Percentiles rank a stretch among this genome's conserved stretches.
Evolutionary conservation across 148 eudicot genomes (phyloP).

Genomic region (Diospyros kaki): DNA sequence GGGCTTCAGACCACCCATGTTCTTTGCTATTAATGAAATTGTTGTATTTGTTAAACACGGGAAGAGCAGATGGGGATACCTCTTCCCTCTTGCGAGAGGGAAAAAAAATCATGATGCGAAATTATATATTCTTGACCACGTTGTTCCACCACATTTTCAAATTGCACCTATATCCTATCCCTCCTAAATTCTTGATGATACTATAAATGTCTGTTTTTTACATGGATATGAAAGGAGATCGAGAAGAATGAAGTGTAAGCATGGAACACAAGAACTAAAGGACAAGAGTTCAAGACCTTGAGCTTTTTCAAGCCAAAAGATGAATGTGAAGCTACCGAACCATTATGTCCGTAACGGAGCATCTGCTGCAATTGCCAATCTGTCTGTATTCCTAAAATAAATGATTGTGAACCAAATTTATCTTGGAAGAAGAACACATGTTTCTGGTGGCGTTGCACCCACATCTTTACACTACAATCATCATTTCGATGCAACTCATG

Average conservation of each 20-base stretch:
- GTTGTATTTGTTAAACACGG: neutral
- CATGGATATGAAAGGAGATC: neutral
- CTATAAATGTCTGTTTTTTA: neutral
- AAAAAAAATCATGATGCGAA: too few species aligned
- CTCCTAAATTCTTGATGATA: neutral
- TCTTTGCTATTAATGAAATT: neutral
- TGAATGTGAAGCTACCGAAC: conserved; percentile 23
- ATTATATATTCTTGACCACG: too few species aligned
- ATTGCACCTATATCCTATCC: neutral
- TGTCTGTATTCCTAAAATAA: conserved; percentile 31
- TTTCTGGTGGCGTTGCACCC: conserved; percentile 32
- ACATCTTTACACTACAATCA: conserved; percentile 20
- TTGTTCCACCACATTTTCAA: too few species aligned
- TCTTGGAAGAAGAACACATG: conserved; percentile 26
- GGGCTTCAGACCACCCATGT: neutral
- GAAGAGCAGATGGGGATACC: neutral
- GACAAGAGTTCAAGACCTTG: conserved; percentile 16
- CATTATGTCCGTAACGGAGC: conserved; percentile 26
- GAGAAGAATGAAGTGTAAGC: too few species aligned
- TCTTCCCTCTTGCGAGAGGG: neutral
- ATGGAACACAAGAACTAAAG: neutral
- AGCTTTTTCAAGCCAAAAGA: conserved; percentile 20
- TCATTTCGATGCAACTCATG: conserved; percentile 24
- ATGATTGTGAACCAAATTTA: conserved; percentile 20
- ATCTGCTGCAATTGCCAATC: conserved; percentile 41